A percentile compares a stretch with the other conserved stretches of the same genome.
Conservation (phyloP, 768 basidiomycete genomes). For the Mycena capillaripes region DNA sequence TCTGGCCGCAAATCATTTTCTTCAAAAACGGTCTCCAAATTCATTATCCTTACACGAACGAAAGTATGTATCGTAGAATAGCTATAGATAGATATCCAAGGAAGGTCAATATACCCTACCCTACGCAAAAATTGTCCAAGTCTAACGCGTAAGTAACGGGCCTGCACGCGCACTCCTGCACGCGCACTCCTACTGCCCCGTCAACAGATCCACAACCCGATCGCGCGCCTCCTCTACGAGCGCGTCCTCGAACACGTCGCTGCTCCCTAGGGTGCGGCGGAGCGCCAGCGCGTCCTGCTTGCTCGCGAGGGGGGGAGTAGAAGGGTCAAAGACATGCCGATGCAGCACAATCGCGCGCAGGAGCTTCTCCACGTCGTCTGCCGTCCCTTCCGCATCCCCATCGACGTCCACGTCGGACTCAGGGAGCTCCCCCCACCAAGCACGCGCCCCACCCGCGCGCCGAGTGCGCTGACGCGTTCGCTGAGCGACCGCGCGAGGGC, state of each 20-base stretch:
- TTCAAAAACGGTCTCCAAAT: no score
- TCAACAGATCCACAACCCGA: constrained; percentile 79
- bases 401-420: constrained; percentile 15
- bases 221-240: constrained; percentile 82
- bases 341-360: constrained; percentile 74
- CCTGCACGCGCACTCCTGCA: no score
- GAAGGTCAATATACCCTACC: no score
- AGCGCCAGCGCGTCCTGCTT: constrained; percentile 49
- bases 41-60: no score
- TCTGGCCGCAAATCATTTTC: no score
- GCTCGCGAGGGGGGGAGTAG: constrained; percentile 36
- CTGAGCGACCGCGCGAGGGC: constrained; percentile 76
- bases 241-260: constrained; percentile 56
- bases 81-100: no score
- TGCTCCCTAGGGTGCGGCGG: constrained; percentile 66
- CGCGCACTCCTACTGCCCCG: constrained; percentile 40
- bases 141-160: no score
- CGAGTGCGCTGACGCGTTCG: constrained; percentile 68
- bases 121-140: no score
- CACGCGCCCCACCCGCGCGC: constrained; percentile 65
- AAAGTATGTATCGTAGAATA: no score
- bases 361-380: constrained; percentile 59
- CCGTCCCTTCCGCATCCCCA: constrained; percentile 34
- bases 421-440: constrained; percentile 49
- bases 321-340: constrained; percentile 66